Evolutionary conservation across 1,284 basidiomycete species (phyloP).

Genomic region (Papiliotrema fonsecae): DNA sequence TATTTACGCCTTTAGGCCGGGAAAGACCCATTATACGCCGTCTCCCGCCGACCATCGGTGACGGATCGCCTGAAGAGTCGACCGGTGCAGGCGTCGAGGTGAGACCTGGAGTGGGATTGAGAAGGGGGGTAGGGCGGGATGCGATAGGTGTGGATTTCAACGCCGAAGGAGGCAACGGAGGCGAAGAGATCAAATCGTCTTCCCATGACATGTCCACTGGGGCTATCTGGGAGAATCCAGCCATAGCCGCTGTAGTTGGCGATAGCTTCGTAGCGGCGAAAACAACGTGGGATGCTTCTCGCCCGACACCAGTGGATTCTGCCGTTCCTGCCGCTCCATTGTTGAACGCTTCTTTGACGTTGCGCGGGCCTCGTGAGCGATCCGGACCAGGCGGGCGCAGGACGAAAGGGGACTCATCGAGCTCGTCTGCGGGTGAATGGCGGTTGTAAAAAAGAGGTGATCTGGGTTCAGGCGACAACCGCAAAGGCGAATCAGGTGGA

Average conservation of each 20-base stretch:
- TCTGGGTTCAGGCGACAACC: too few relatives aligned
- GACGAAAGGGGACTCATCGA: background rate
- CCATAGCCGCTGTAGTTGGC: slow-evolving; percentile 33
- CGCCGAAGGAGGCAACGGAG: background rate
- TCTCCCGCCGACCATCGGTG: background rate
- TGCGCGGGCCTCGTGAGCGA: too few relatives aligned
- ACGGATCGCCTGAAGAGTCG: too few relatives aligned
- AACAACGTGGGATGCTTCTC: background rate
- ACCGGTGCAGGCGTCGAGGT: background rate
- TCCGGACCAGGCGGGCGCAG: too few relatives aligned
- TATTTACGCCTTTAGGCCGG: background rate
- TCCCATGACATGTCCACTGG: slow-evolving; percentile 30
- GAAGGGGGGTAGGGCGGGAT: background rate
- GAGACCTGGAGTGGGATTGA: background rate
- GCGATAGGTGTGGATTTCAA: background rate
- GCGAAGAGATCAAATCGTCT: slow-evolving; percentile 10
- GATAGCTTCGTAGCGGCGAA: slow-evolving; percentile 12
- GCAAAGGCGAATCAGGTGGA: too few relatives aligned
- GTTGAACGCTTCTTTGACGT: too few relatives aligned
- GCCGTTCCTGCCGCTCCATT: too few relatives aligned
- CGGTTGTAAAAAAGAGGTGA: background rate
- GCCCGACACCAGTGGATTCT: too few relatives aligned
- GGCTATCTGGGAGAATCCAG: slow-evolving; percentile 41
- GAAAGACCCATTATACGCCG: slow-evolving; percentile 8
- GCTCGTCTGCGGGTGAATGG: background rate